Evolutionary conservation across 1,284 basidiomycete species (phyloP).

Genomic region (Crucibulum cyathiforme): DNA sequence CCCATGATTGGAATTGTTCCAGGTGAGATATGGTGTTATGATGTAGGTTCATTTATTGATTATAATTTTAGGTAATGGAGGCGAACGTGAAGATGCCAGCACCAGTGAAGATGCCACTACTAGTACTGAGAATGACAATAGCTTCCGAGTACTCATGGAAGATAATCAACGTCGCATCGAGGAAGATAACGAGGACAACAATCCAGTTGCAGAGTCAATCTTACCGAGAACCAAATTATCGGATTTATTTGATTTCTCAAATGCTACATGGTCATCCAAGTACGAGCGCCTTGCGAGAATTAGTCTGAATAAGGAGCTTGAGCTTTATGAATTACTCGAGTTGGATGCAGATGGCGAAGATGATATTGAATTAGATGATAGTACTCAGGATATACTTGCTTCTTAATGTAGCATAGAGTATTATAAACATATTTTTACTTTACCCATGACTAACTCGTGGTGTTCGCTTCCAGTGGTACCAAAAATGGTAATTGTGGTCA

Average conservation of each 20-base stretch:
- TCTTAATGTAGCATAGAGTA: too few relatives aligned
- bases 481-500: not conserved
- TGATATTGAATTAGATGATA: slow-evolving; percentile 6
- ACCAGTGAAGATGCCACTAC: too few relatives aligned
- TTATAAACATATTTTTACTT: slow-evolving; percentile 5
- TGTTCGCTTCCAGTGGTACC: not conserved
- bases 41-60: too few relatives aligned
- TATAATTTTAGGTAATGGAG: too few relatives aligned
- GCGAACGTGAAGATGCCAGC: too few relatives aligned
- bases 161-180: not conserved
- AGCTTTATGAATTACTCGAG: not conserved
- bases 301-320: not conserved
- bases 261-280: not conserved
- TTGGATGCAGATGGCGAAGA: not conserved
- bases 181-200: not conserved
- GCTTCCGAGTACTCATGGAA: not conserved
- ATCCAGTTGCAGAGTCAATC: not conserved
- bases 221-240: not conserved
- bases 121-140: too few relatives aligned
- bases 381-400: slow-evolving; percentile 32
- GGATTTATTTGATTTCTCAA: not conserved
- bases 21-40: too few relatives aligned
- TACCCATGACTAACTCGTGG: not conserved
- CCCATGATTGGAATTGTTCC: too few relatives aligned
- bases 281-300: not conserved